Base-by-base conservation (phyloP, 805 yeast species). In the Tetrapisispora taiwanensis region DNA sequence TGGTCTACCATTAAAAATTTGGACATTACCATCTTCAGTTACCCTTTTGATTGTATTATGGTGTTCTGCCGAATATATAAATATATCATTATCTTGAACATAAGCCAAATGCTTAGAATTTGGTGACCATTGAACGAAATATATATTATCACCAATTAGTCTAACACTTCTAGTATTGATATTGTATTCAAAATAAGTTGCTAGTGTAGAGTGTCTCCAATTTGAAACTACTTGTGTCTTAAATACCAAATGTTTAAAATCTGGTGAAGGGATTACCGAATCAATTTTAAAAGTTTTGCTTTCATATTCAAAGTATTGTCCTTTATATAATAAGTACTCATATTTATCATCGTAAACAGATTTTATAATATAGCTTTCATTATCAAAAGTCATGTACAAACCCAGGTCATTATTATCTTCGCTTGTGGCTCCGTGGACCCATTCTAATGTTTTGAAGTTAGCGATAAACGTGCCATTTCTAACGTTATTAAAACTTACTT, bases 1-100 rank as follows among this genome's bases (percentile, higher is more conserved):
- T 0, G 95, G 94, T 48, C 81, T 80, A 2, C 95, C 96, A 58
- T 88, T 83, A 64, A 87, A 86, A 7, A 85, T 69, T 49, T 76
- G 72, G 1, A 69, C 72, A 30, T 79, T 78, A 14, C 95, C 95
- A 55, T 84, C 92, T 34, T 48, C 47, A 0, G 96, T 84, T 13
- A 84, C 64, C 49, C 78, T 80, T 5, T 54, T 65, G 0, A 66
- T 53, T 0, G 66, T 50, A 17, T 59, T 17, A 30, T 50, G 46
- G 48, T 58, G 36, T 4, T 42, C 38, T 2, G 67, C 46, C 30
- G 75, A 70, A 44, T 72, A 73, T 8, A 84, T 53, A 56, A 69
- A 87, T n/a, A 88, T 72, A 55, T 87, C 78, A 62, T 84, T 81
- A 12, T 81, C 74, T 46, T 69, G 63, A 2, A 87, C 85, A 54